Conservation (phyloP, 352 stramenopile genomes). For the Pythium insidiosum region DNA sequence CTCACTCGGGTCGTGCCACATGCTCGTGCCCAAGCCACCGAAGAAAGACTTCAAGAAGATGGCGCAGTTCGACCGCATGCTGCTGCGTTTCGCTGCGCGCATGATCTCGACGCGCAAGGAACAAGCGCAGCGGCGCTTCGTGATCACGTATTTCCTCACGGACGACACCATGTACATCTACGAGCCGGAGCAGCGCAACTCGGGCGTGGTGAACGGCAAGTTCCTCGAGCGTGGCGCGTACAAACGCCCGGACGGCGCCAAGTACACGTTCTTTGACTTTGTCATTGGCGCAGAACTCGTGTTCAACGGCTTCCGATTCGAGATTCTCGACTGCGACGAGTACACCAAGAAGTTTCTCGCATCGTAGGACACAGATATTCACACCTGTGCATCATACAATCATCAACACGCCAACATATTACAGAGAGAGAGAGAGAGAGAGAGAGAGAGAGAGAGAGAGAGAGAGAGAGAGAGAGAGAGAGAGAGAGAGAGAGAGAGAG, state of each 20-base stretch:
- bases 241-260: conserved; percentile 47
- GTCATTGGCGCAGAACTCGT: conserved; percentile 43
- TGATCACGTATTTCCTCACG: conserved; percentile 78
- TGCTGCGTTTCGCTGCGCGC: conserved; percentile 61
- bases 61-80: conserved; percentile 64
- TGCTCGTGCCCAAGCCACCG: conserved; percentile 56
- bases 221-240: conserved; percentile 77
- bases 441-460: no score
- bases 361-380: no score
- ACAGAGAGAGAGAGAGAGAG: no score
- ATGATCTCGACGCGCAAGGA: conserved; percentile 72
- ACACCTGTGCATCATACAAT: no score
- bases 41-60: conserved; percentile 82
- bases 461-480: no score
- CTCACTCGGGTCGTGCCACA: conserved; percentile 56
- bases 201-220: conserved; percentile 72
- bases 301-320: conserved; percentile 68
- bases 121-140: conserved; percentile 67
- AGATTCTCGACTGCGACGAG: conserved; percentile 71
- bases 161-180: conserved; percentile 76
- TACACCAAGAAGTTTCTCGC: conserved; percentile 81
- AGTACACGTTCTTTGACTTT: conserved; percentile 55
- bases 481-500: no score
- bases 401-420: no score
- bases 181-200: conserved; percentile 73